These are phyloP conservation scores for Naematelia encephala DNA, from an alignment of 768 basidiomycete species.

Conservation along the genomic window DNA sequence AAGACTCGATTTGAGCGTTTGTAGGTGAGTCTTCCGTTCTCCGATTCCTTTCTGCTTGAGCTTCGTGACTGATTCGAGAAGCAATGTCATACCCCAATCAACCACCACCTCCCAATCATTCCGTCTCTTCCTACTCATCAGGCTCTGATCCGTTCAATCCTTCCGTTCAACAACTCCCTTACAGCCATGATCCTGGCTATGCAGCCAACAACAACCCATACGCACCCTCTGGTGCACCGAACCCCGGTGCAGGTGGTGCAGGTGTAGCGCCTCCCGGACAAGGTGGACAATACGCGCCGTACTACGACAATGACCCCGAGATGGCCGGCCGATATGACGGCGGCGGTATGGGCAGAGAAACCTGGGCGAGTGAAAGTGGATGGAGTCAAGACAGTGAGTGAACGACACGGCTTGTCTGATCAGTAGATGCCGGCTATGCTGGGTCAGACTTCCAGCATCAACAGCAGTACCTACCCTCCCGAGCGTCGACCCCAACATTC, in stretches of 20 bases:
- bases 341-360: conserved; percentile 46
- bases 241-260: conserved; percentile 33
- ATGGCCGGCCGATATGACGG: conserved; percentile 44
- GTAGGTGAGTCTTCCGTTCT: not conserved
- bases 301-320: conserved; percentile 44
- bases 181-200: conserved; percentile 22
- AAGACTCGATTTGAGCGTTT: not conserved
- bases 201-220: conserved; percentile 11
- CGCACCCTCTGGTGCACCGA: conserved; percentile 19
- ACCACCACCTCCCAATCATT: conserved; percentile 39
- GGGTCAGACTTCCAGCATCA: conserved; percentile 38
- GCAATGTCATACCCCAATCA: conserved; percentile 43
- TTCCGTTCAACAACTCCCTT: conserved; percentile 27
- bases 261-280: conserved; percentile 35
- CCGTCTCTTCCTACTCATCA: conserved; percentile 37
- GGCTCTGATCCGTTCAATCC: conserved; percentile 44
- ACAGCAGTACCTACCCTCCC: conserved; percentile 57
- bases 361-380: conserved; percentile 48
- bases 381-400: conserved; percentile 32
- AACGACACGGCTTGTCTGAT: conserved; percentile 1
- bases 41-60: not conserved
- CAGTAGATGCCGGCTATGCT: conserved; percentile 21
- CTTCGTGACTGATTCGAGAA: not conserved
- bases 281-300: conserved; percentile 39
- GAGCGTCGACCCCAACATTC: conserved; percentile 71